Evolutionary conservation across 345 rosid genomes (phyloP).

Genomic region (Balakata baccata): DNA sequence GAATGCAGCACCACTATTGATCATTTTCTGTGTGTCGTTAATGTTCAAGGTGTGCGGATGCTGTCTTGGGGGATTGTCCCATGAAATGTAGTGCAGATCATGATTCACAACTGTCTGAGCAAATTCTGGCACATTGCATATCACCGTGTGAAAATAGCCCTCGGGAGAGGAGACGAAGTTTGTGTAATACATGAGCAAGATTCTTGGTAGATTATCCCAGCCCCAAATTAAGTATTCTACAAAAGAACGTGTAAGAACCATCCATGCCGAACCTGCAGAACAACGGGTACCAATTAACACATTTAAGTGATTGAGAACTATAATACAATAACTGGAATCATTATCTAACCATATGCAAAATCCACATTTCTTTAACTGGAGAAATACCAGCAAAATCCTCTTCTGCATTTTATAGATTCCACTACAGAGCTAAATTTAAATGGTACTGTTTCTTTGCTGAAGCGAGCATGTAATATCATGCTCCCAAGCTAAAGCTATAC

Average conservation of each 20-base stretch:
- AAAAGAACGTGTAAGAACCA: slow-evolving; percentile 79
- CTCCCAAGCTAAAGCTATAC: neutral
- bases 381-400: neutral
- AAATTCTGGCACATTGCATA: slow-evolving; percentile 86
- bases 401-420: neutral
- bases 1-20: slow-evolving; percentile 76
- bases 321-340: too few relatives aligned
- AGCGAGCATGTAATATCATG: neutral
- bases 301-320: too few relatives aligned
- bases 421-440: neutral
- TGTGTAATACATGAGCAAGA: slow-evolving; percentile 89
- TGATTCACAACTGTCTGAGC: slow-evolving; percentile 69
- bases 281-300: neutral
- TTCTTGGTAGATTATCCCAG: slow-evolving; percentile 94
- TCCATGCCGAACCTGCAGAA: slow-evolving; percentile 94
- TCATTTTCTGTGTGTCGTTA: slow-evolving; percentile 61
- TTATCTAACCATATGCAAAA: neutral
- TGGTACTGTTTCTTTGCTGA: neutral
- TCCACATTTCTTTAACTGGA: neutral
- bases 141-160: slow-evolving; percentile 92
- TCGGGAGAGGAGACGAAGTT: slow-evolving; percentile 97
- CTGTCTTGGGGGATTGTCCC: slow-evolving; percentile 94
- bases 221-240: slow-evolving; percentile 96
- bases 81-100: slow-evolving; percentile 88
- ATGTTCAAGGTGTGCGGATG: slow-evolving; percentile 78